Evolutionary conservation across 495 filamentous ascomycete genomes (phyloP).

Genomic region (Letharia lupina): DNA sequence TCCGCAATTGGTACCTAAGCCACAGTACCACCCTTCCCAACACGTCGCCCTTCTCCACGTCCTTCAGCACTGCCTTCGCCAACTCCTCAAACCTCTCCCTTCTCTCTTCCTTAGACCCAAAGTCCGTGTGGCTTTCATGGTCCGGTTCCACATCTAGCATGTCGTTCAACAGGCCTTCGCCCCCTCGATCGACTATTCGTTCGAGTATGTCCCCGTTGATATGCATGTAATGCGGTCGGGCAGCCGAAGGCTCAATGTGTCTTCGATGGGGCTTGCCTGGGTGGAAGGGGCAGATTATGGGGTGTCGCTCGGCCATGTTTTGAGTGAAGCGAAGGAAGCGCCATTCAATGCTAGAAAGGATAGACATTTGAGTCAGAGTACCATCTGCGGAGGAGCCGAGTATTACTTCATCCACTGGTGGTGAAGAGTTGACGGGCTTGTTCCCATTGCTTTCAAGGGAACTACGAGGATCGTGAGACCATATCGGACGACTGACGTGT

Average conservation of each 20-base stretch:
- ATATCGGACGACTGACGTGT: slow-evolving; percentile 36
- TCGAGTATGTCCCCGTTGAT: slow-evolving; percentile 60
- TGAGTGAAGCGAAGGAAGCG: slow-evolving; percentile 56
- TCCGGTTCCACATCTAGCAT: slow-evolving; percentile 31
- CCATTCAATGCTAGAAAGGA: slow-evolving; percentile 44
- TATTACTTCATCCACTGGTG: slow-evolving; percentile 27
- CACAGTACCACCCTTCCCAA: slow-evolving; percentile 30
- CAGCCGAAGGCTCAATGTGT: slow-evolving; percentile 30
- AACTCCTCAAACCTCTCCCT: slow-evolving; percentile 30
- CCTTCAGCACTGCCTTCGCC: slow-evolving; percentile 24
- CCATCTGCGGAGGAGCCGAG: slow-evolving; percentile 62
- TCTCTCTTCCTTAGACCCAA: slow-evolving; percentile 20
- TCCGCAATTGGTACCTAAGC: slow-evolving; percentile 28
- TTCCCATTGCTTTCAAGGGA: neutral
- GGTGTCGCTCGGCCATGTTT: slow-evolving; percentile 43
- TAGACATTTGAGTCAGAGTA: slow-evolving; percentile 52
- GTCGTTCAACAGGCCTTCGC: slow-evolving; percentile 37
- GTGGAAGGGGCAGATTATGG: slow-evolving; percentile 35
- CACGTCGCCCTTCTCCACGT: slow-evolving; percentile 22
- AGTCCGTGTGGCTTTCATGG: slow-evolving; percentile 17
- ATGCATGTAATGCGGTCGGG: slow-evolving; percentile 42
- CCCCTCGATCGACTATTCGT: slow-evolving; percentile 40
- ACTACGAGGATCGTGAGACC: slow-evolving; percentile 1
- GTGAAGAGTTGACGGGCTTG: slow-evolving; percentile 20
- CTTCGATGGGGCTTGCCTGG: slow-evolving; percentile 23